These are phyloP conservation scores for Castanospermum australe DNA, from an alignment of 306 rosid genomes.

Conservation along the genomic window DNA sequence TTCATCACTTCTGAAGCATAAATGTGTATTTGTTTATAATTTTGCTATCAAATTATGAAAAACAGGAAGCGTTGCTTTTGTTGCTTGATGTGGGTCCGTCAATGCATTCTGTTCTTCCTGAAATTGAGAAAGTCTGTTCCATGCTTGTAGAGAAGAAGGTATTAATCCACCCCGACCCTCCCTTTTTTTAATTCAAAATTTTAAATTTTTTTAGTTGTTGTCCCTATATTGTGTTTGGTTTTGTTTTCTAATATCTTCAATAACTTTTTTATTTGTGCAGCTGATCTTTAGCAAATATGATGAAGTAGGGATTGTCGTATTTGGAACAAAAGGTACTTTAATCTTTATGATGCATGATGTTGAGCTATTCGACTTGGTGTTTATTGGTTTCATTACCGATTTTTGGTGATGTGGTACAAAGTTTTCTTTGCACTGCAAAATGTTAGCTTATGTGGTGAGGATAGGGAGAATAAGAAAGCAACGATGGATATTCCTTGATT, in stretches of 20 bases:
- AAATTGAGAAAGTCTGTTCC: conserved; percentile 72
- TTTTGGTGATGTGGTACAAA: background rate
- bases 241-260: background rate
- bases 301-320: conserved; percentile 75
- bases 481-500: background rate
- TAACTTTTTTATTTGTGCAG: conserved; percentile 43
- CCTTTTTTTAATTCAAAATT: too few relatives aligned
- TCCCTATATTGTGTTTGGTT: background rate
- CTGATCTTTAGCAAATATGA: conserved; percentile 60
- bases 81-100: conserved; percentile 91
- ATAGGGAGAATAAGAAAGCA: background rate
- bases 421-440: background rate
- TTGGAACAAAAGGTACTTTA: conserved; percentile 76
- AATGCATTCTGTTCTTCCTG: conserved; percentile 77
- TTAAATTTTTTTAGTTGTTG: background rate
- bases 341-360: background rate
- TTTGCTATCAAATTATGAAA: conserved; percentile 2
- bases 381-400: background rate
- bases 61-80: conserved; percentile 73
- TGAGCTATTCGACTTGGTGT: background rate
- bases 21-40: background rate
- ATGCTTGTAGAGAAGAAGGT: conserved; percentile 79
- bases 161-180: too few relatives aligned
- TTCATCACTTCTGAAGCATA: background rate
- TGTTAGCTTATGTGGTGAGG: background rate